These are phyloP conservation scores for Plectosphaerella sp. DNA, from an alignment of 2,329 filamentous ascomycete species.

Conservation along the genomic window DNA sequence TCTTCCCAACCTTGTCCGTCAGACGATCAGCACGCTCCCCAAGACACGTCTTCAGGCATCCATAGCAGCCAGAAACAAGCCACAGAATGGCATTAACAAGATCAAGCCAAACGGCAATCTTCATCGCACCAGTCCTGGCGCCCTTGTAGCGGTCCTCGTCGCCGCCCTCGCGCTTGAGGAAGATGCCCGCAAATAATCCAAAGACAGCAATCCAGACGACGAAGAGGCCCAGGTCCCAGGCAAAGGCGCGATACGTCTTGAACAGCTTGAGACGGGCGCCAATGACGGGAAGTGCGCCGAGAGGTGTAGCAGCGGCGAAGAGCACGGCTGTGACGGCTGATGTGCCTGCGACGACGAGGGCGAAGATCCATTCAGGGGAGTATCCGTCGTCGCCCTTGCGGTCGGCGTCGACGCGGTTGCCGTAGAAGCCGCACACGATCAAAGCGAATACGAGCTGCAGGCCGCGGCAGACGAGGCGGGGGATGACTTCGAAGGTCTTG, in stretches of 20 bases:
- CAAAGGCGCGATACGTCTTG: slow-evolving; percentile 38
- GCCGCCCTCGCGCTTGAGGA: slow-evolving; percentile 50
- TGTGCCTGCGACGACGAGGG: slow-evolving; percentile 52
- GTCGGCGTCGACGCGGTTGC: slow-evolving; percentile 50
- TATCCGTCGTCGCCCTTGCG: slow-evolving; percentile 30
- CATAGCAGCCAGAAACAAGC: slow-evolving; percentile 44
- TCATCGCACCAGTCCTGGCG: slow-evolving; percentile 49
- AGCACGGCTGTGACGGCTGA: slow-evolving; percentile 46
- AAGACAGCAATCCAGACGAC: slow-evolving; percentile 62
- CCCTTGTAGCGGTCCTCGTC: slow-evolving; percentile 42
- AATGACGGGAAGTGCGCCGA: slow-evolving; percentile 24
- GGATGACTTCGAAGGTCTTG: slow-evolving; percentile 39
- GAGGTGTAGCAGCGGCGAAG: slow-evolving; percentile 32
- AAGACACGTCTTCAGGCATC: slow-evolving; percentile 32
- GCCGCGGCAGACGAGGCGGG: slow-evolving; percentile 53
- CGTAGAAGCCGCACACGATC: slow-evolving; percentile 66
- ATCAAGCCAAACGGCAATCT: slow-evolving; percentile 69
- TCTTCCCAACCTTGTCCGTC: slow-evolving; percentile 30
- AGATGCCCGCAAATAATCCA: slow-evolving; percentile 69
- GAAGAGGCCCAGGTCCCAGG: slow-evolving; percentile 38
- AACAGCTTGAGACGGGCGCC: slow-evolving; percentile 26
- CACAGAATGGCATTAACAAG: slow-evolving; percentile 64
- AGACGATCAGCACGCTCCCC: slow-evolving; percentile 34
- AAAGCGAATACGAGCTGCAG: slow-evolving; percentile 68
- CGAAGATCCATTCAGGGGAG: slow-evolving; percentile 59